Conservation (phyloP, 352 stramenopile species). For the Globisporangium solare region DNA sequence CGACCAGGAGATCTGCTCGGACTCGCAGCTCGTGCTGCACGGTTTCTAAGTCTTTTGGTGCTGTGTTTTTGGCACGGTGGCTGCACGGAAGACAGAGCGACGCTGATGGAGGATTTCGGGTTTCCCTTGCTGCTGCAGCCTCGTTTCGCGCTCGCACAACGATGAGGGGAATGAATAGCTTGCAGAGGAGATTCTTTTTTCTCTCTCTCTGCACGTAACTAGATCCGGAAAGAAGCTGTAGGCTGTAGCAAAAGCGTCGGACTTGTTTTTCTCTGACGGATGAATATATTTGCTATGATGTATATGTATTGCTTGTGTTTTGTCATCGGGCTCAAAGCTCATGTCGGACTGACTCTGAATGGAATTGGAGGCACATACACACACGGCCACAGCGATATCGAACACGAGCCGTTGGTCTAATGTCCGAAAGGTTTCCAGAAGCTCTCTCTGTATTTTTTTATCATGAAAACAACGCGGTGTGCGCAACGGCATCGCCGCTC, state of each 20-base stretch:
- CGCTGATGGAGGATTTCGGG: neutral
- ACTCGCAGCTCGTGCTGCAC: conserved; percentile 95
- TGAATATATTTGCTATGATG: conserved; percentile 19
- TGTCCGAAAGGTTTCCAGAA: neutral
- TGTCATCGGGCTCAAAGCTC: too few relatives aligned
- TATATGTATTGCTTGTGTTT: conserved; percentile 14
- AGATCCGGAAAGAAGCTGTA: neutral
- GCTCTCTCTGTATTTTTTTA: neutral
- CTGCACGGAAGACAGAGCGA: neutral
- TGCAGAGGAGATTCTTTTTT: neutral
- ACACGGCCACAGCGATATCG: neutral
- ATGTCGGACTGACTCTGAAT: neutral
- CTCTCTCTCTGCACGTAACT: neutral
- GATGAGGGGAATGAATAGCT: neutral
- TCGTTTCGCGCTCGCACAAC: neutral
- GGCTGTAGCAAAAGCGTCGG: neutral
- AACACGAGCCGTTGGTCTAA: neutral
- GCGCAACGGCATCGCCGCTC: neutral
- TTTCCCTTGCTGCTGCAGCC: neutral
- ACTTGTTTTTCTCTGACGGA: conserved; percentile 1
- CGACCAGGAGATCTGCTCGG: conserved; percentile 98
- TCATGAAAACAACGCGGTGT: neutral
- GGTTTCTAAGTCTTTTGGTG: conserved; percentile 89
- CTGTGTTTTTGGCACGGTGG: neutral
- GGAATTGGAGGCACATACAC: neutral